A percentile compares a stretch with the other conserved stretches of the same genome.
Conservation (phyloP, 495 filamentous ascomycete genomes). For the Hyaloscypha bicolor region DNA sequence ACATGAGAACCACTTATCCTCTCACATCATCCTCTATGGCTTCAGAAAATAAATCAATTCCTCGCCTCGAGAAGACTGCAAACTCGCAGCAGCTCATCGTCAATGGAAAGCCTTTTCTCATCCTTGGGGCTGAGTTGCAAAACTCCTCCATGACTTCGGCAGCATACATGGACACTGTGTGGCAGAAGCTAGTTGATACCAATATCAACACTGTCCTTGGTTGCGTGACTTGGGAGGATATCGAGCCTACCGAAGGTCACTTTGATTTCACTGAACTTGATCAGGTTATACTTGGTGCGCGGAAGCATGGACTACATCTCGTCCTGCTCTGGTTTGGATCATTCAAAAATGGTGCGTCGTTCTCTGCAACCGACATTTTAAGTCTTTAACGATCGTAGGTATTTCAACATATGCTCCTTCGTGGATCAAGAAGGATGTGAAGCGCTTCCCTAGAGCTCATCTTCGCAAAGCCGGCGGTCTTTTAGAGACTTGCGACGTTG, state of each 20-base stretch:
- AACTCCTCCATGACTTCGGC: constrained; percentile 51
- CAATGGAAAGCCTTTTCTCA: constrained; percentile 49
- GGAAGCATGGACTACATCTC: constrained; percentile 44
- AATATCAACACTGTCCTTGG: constrained; percentile 55
- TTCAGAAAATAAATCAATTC: constrained; percentile 4
- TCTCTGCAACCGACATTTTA: background rate
- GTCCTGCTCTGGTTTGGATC: constrained; percentile 55
- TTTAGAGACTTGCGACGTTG: constrained; percentile 36
- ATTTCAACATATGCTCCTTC: constrained; percentile 44
- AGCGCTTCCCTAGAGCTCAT: constrained; percentile 45
- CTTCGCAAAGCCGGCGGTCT: constrained; percentile 36
- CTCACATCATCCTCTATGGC: constrained; percentile 7
- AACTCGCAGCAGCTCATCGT: constrained; percentile 43
- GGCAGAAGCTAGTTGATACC: constrained; percentile 44
- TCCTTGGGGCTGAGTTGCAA: constrained; percentile 49
- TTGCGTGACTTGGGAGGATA: constrained; percentile 51
- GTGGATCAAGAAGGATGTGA: constrained; percentile 48
- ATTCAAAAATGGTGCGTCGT: constrained; percentile 49
- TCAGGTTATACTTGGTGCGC: constrained; percentile 43
- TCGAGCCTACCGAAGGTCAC: constrained; percentile 48
- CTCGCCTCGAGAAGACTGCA: constrained; percentile 12
- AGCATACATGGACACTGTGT: constrained; percentile 46
- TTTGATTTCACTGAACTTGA: constrained; percentile 50
- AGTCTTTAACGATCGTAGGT: background rate
- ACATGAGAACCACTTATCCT: constrained; percentile 28